These are phyloP conservation scores for Dittrichia graveolens DNA, from an alignment of 129 eudicot genomes.

Conservation along the genomic window DNA sequence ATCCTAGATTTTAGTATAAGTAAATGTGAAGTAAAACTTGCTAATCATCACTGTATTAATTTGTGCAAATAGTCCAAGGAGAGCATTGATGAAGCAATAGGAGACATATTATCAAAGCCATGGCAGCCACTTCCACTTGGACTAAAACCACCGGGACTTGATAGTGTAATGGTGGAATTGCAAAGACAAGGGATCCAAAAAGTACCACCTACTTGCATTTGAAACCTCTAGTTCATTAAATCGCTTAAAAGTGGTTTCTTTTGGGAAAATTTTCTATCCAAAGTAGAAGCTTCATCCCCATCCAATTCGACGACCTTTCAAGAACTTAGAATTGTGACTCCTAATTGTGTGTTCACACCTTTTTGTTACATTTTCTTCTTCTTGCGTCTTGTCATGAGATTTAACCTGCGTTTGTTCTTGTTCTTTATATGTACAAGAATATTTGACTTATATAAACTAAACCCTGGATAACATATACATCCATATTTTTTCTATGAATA, in stretches of 20 bases:
- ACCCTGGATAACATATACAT: neutral
- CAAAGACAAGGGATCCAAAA: conserved; percentile 83
- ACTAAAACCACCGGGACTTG: conserved; percentile 81
- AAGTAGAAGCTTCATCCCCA: conserved; percentile 25
- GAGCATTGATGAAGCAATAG: conserved; percentile 87
- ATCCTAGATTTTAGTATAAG: too few relatives aligned
- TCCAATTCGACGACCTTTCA: conserved; percentile 72
- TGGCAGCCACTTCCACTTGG: conserved; percentile 97
- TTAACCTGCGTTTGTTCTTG: conserved; percentile 28
- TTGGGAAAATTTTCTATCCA: conserved; percentile 40
- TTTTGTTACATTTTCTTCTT: conserved; percentile 14
- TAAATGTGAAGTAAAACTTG: neutral
- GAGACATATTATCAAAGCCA: conserved; percentile 80
- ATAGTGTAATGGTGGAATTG: conserved; percentile 78
- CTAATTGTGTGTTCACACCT: conserved; percentile 26
- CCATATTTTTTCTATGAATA: neutral
- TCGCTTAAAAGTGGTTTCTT: conserved; percentile 23
- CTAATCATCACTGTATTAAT: neutral
- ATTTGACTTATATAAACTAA: conserved; percentile 21
- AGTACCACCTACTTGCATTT: conserved; percentile 62
- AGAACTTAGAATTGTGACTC: conserved; percentile 25
- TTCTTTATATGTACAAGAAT: conserved; percentile 27
- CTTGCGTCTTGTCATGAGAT: conserved; percentile 20
- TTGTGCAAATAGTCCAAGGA: conserved; percentile 62
- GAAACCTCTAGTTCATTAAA: neutral